Evolutionary conservation across 2,329 filamentous ascomycete species (phyloP), one percentile per base, ranked within the genome.

Genomic region (Aspergillus aculeatinus): DNA sequence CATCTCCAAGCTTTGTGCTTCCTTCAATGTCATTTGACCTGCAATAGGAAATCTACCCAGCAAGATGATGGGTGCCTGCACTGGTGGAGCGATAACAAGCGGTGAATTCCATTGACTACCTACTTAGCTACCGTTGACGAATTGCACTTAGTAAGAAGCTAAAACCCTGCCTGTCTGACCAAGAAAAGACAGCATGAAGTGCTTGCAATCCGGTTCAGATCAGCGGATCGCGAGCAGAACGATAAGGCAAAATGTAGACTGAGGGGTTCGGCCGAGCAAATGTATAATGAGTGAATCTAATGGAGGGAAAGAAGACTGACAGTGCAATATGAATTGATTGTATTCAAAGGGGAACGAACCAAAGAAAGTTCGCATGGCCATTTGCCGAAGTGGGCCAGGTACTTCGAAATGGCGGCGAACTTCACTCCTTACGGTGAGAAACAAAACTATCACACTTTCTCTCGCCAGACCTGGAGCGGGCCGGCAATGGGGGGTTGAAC

Each of bases 401-500:
- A 60, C 57, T 57, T 44, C 42, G 48, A 49, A 53, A 44, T 53
- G 54, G 54, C 42, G 54, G 48, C 54, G 31, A 57, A 48, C n/a
- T 50, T 48, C 54, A 59, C 53, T 55, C 48, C 51, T 55, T 63
- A 60, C 60, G 63, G 60, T 63, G 61, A 61, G 52, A 21, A 59
- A 54, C 44, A 49, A 42, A 59, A 49, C 61, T 61, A 62, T 58
- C 57, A 55, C 39, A 44, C 19, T 19, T 60, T 63, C 57, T 50
- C 59, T 60, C 57, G 61, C 61, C 59, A 51, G 60, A 58, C 59
- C 55, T 61, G 48, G 58, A 58, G 55, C 64, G 62, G 62, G 58
- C 60, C 64, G 50, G 50, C 61, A 63, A 63, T 59, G 57, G 62
- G 60, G 56, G 39, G 12, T 44, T 60, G 60, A 64, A 63, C 64